Conservation (phyloP, 2,329 filamentous ascomycete species). For the Calycina herbarum region DNA sequence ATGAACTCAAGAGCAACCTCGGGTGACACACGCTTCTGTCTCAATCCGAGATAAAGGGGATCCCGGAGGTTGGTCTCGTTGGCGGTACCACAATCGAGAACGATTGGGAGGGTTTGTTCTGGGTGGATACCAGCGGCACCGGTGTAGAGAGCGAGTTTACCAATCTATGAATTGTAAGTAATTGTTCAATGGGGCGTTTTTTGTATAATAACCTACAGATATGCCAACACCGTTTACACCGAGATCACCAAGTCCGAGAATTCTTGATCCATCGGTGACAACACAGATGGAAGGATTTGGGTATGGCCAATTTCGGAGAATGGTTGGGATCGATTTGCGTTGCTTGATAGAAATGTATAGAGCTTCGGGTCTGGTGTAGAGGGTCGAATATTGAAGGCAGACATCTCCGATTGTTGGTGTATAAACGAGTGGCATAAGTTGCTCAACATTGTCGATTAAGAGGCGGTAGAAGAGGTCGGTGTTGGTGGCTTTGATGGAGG, state of each 20-base stretch:
- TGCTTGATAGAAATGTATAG: constrained; percentile 97
- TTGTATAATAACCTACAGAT: constrained; percentile 58
- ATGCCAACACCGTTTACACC: constrained; percentile 98
- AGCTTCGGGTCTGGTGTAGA: constrained; percentile 93
- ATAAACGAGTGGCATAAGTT: constrained; percentile 82
- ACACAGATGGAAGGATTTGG: constrained; percentile 90
- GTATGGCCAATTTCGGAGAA: constrained; percentile 92
- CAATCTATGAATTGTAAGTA: constrained; percentile 55
- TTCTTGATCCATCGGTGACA: constrained; percentile 93
- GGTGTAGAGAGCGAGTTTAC: constrained; percentile 93
- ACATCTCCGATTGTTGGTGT: constrained; percentile 93
- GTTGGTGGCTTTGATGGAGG: constrained; percentile 72
- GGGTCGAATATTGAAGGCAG: constrained; percentile 91
- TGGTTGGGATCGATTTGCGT: constrained; percentile 82
- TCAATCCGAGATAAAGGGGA: constrained; percentile 84
- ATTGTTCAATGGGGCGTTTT: background rate
- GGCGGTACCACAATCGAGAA: constrained; percentile 65
- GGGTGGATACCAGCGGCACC: constrained; percentile 94
- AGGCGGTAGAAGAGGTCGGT: constrained; percentile 81
- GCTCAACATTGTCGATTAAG: constrained; percentile 73
- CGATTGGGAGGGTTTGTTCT: constrained; percentile 73
- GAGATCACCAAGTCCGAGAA: constrained; percentile 87
- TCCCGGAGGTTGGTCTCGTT: constrained; percentile 67
- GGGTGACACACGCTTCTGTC: constrained; percentile 75
- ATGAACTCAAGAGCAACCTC: constrained; percentile 87